A percentile compares a stretch with the other conserved stretches of the same genome.
Conservation (phyloP, 1,284 basidiomycete species). For the Austropuccinia psidii region DNA sequence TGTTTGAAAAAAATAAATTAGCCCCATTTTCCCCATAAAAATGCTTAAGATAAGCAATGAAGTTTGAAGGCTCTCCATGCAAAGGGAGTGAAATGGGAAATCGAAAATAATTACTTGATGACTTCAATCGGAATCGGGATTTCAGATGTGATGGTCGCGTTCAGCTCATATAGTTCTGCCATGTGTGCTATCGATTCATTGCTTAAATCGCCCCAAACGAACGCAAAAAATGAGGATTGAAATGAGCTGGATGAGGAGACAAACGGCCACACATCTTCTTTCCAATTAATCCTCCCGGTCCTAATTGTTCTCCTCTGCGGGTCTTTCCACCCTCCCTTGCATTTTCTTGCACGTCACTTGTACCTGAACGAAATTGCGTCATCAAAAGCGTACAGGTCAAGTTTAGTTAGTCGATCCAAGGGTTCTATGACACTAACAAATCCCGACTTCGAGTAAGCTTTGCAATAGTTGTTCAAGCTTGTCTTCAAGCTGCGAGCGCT, state of each 20-base stretch:
- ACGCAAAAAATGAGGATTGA: no score
- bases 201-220: no score
- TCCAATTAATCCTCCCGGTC: constrained; percentile 26
- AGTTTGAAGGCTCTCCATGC: not conserved
- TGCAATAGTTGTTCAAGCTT: constrained; percentile 27
- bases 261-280: constrained; percentile 32
- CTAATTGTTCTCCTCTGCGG: constrained; percentile 8
- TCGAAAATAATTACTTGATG: not conserved
- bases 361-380: constrained; percentile 1
- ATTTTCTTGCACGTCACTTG: constrained; percentile 28
- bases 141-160: constrained; percentile 2
- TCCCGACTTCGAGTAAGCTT: constrained; percentile 27
- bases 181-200: constrained; percentile 27
- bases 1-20: not conserved
- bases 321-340: constrained; percentile 14
- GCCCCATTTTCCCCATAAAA: no score
- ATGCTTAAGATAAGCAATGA: no score
- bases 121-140: constrained; percentile 33
- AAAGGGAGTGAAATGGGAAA: no score
- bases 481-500: constrained; percentile 22
- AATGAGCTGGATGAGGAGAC: no score
- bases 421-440: constrained; percentile 10
- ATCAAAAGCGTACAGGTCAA: no score
- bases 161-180: constrained; percentile 28
- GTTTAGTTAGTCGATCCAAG: no score